These are phyloP conservation scores for Cynanchum wilfordii DNA, from an alignment of 257 asterid genomes.

Conservation along the genomic window DNA sequence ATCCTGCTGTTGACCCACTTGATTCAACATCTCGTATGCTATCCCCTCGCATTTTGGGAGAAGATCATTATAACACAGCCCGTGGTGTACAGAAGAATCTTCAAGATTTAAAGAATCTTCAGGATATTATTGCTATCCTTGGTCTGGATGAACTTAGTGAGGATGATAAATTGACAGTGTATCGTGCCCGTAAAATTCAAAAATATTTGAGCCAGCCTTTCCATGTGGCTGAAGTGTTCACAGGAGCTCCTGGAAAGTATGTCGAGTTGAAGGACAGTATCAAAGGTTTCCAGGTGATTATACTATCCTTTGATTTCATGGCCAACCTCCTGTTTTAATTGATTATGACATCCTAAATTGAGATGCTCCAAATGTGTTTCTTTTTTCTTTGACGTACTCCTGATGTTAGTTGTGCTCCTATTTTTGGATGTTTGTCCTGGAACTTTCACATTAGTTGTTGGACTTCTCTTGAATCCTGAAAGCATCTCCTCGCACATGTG, in stretches of 20 bases:
- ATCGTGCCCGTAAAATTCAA: slow-evolving; percentile 93
- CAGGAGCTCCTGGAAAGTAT: slow-evolving; percentile 96
- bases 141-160: slow-evolving; percentile 99
- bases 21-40: slow-evolving; percentile 99
- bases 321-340: neutral
- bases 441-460: neutral
- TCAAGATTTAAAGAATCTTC: slow-evolving; percentile 97
- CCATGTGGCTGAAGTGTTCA: slow-evolving; percentile 99
- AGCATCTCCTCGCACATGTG: neutral
- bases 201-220: slow-evolving; percentile 95
- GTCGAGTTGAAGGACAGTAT: slow-evolving; percentile 97
- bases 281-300: slow-evolving; percentile 80
- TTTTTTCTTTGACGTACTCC: neutral
- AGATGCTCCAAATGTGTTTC: neutral
- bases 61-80: slow-evolving; percentile 91
- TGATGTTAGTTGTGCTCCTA: neutral
- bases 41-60: slow-evolving; percentile 94
- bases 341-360: neutral
- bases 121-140: slow-evolving; percentile 95
- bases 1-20: slow-evolving; percentile 97
- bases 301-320: neutral
- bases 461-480: neutral
- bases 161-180: slow-evolving; percentile 97
- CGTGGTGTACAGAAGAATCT: slow-evolving; percentile 98
- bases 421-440: neutral